Percentiles rank a stretch among this genome's conserved stretches.
Conservation (phyloP, 2,329 filamentous ascomycete species). For the Ascomycota sp. region DNA sequence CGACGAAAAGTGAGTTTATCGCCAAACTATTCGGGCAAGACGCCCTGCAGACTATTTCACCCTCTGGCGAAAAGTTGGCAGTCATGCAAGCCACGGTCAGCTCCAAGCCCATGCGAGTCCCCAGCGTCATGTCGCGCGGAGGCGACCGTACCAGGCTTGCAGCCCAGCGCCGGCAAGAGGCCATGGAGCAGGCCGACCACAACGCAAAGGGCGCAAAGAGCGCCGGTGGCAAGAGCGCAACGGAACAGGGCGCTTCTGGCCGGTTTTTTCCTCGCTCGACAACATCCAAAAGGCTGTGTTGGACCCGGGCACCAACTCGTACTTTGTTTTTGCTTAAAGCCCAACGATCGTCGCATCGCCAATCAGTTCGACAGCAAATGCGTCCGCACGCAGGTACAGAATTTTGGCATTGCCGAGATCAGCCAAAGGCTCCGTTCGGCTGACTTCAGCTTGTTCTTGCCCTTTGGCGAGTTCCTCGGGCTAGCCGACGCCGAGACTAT, state of each 20-base stretch:
- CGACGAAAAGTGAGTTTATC: constrained; percentile 76
- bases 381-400: constrained; percentile 83
- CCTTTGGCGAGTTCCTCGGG: constrained; percentile 87
- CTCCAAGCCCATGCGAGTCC: constrained; percentile 81
- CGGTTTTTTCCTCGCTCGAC: constrained; percentile 82
- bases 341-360: constrained; percentile 88
- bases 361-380: constrained; percentile 99
- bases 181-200: constrained; percentile 27
- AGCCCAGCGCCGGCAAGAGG: constrained; percentile 18
- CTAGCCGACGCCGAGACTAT: constrained; percentile 67
- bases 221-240: constrained; percentile 6
- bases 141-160: constrained; percentile 23
- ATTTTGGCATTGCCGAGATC: constrained; percentile 90
- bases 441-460: constrained; percentile 88
- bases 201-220: constrained; percentile 19
- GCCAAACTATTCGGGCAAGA: constrained; percentile 89
- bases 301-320: constrained; percentile 68
- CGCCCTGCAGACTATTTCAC: constrained; percentile 76
- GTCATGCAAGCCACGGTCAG: constrained; percentile 94
- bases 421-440: constrained; percentile 81
- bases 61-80: constrained; percentile 73
- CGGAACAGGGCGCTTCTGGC: constrained; percentile 71
- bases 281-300: constrained; percentile 78
- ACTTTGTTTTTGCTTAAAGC: constrained; percentile 97
- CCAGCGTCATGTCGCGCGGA: constrained; percentile 77